These are phyloP conservation scores for Beauveria brongniartii DNA, from an alignment of 2,329 filamentous ascomycete species.

Conservation along the genomic window DNA sequence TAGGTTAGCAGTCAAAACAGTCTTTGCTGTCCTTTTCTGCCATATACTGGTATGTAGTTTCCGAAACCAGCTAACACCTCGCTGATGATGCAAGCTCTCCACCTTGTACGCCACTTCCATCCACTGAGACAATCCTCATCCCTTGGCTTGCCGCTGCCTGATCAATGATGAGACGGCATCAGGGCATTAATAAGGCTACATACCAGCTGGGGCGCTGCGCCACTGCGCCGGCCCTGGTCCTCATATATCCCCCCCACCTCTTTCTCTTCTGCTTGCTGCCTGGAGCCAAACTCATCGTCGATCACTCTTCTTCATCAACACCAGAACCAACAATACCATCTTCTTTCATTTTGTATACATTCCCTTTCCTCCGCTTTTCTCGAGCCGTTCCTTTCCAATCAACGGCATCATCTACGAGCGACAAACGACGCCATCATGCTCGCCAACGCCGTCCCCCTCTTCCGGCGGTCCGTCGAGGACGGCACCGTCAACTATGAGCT, in stretches of 20 bases:
- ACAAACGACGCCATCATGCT: not conserved
- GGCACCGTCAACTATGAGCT: slow-evolving; percentile 17
- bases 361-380: too few relatives aligned
- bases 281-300: not conserved
- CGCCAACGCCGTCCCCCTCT: not conserved
- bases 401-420: not conserved
- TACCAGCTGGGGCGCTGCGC: not conserved
- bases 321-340: not conserved
- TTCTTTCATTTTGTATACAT: not conserved
- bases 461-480: slow-evolving; percentile 4
- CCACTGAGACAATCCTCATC: not conserved
- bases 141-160: too few relatives aligned
- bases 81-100: too few relatives aligned
- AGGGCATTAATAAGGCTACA: not conserved
- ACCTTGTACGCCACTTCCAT: not conserved
- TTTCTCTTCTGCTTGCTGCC: not conserved
- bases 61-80: too few relatives aligned
- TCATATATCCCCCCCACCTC: not conserved
- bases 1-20: too few relatives aligned
- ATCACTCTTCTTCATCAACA: not conserved
- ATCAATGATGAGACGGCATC: too few relatives aligned
- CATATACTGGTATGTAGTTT: too few relatives aligned
- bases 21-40: too few relatives aligned
- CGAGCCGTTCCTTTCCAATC: not conserved
- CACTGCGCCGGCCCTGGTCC: not conserved